Base-by-base conservation (phyloP, 768 basidiomycete species). In the Rhizopogon vesiculosus region DNA sequence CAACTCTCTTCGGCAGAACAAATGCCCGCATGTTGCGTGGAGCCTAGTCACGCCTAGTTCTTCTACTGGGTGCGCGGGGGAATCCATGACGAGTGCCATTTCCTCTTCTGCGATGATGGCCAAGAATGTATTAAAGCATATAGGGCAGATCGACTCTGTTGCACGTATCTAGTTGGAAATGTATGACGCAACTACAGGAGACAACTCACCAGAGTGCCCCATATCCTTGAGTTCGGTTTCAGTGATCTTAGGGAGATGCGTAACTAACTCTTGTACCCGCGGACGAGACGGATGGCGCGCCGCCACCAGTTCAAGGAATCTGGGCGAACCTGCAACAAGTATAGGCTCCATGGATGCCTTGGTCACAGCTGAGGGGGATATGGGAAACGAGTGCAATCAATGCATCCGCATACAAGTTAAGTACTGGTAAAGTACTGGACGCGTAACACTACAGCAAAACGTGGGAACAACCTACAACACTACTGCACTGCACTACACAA, bases 1-100 rank as follows among this genome's bases (percentile, higher is more conserved):
- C 66, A 75, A 91, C 90, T 92, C 90, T 74, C 82, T 83, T 61
- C 87, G 79, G 66, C 90, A 92, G 63, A 91, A 92, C n/a, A 87
- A 61, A 65, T 93, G 90, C 13, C 82, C 78, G 59, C 84, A 82
- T 70, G 61, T 76, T 55, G 62, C 78, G 65, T 54, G 72, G 7
- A 93, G 70, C 60, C 74, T 79, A 19, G 88, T 89, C 19, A 91
- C 82, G 3, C 91, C 91, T 1, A 87, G 68, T 39, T 83, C 78
- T 58, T 89, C 85, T n/a, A 75, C 60, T 15, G 87, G 79, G 57
- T 86, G 79, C 8, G 89, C 87, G 4, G 89, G 88, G 1, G 89
- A 87, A 62, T 91, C 89, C 85, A 91, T 87, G 7, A 77, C 90
- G 22, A 72, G 62, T 0, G 87, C 87, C 50, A 78, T 78, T 68